Evolutionary conservation across 2,329 filamentous ascomycete species (phyloP), one percentile per base, ranked within the genome.

Genomic region (Phoma sp.): DNA sequence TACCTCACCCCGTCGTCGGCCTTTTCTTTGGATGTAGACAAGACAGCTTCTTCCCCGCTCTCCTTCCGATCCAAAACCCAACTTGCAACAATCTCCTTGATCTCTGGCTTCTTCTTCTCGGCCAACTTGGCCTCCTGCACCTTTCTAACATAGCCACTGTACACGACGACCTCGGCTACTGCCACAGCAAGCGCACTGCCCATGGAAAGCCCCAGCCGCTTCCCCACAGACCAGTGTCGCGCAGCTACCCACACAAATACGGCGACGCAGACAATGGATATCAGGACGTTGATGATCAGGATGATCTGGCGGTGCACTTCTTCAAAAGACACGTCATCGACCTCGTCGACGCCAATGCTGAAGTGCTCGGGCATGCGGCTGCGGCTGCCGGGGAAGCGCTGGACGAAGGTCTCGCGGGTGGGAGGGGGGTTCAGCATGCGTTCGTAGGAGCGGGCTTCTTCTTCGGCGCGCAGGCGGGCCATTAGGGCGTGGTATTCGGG

Each of bases 401-500:
- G 81, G 25, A 80, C 74, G 65, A 89, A 87, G 15, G 83, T 81
- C 60, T 90, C 86, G 57, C 79, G 71, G 1, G 78, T 73, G 1
- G 81, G 74, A 2, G 78, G 76, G 1, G 87, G 85, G 58, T 88
- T 87, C 43, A 89, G 77, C 87, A 98, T 92, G 69, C 88, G 86
- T 62, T 91, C 84, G 79, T 98, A 99, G 46, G 86, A 83, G 57
- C 89, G 86, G 61, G 87, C 84, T 79, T 98, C 93, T 77, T 93
- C 89, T 67, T 95, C 87, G 56, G 84, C 86, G 59, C 92, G 91
- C 17, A 99, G 85, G 14, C 88, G 87, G 20, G 87, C 87, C 92
- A 98, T 98, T 1, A 96, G 81, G 6, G 88, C 89, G 73, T 91
- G 90, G 78, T 93, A 98, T 76, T 96, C 89, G 7, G 87, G 79